Evolutionary conservation across 164 flowering plant genomes (phyloP).

Genomic region (Liquidambar formosana): DNA sequence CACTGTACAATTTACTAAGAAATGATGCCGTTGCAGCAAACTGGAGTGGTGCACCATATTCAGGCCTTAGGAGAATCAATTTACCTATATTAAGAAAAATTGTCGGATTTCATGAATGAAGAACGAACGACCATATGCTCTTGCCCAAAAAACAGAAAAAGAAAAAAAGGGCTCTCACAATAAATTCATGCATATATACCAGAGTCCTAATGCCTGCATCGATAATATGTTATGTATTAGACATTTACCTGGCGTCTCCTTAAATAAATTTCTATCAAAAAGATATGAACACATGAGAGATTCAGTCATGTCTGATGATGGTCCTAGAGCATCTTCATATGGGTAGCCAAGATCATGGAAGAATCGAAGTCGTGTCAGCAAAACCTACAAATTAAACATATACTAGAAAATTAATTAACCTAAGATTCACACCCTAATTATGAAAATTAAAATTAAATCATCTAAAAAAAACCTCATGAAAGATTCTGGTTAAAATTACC

Average conservation of each 20-base stretch:
- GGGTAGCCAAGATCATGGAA: conserved; percentile 58
- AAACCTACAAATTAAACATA: conserved; percentile 31
- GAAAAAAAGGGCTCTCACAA: too few relatives aligned
- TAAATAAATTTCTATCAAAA: conserved; percentile 20
- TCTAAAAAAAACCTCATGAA: too few relatives aligned
- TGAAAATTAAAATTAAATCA: too few relatives aligned
- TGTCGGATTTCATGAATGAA: not conserved
- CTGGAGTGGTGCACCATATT: conserved; percentile 33
- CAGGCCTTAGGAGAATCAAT: conserved; percentile 49
- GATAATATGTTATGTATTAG: too few relatives aligned
- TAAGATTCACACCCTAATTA: too few relatives aligned
- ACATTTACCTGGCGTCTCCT: conserved; percentile 37
- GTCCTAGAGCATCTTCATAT: conserved; percentile 37
- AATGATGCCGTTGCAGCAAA: conserved; percentile 70
- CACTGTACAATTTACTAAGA: conserved; percentile 56
- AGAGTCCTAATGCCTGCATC: too few relatives aligned
- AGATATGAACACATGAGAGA: conserved; percentile 59
- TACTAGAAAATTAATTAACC: too few relatives aligned
- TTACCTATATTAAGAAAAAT: conserved; percentile 35
- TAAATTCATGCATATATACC: too few relatives aligned
- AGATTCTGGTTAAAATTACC: conserved; percentile 26
- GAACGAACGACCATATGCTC: too few relatives aligned
- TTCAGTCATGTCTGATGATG: conserved; percentile 33
- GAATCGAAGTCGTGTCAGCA: conserved; percentile 47
- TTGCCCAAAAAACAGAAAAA: too few relatives aligned